These are phyloP conservation scores for Clavaria fumosa DNA, from an alignment of 768 basidiomycete genomes.

Conservation along the genomic window DNA sequence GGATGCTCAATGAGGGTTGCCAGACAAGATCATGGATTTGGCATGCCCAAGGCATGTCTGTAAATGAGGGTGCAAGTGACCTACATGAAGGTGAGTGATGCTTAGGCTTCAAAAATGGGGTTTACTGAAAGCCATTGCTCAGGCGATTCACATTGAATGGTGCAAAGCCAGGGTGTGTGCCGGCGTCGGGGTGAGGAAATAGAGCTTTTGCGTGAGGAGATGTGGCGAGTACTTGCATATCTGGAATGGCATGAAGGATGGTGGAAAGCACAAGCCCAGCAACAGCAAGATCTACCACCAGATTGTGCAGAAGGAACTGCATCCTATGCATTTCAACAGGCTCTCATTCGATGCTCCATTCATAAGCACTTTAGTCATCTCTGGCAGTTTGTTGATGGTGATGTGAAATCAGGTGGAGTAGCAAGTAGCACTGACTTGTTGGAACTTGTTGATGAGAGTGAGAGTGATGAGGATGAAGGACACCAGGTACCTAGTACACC, in stretches of 20 bases:
- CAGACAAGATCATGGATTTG: slow-evolving; percentile 15
- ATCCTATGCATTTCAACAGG: slow-evolving; percentile 13
- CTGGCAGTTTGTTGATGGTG: background rate
- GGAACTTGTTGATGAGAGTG: background rate
- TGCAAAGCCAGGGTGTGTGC: slow-evolving; percentile 17
- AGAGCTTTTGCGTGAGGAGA: slow-evolving; percentile 20
- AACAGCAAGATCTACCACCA: background rate
- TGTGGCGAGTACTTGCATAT: slow-evolving; percentile 14
- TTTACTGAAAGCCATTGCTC: slow-evolving; percentile 7
- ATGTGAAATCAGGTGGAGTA: background rate
- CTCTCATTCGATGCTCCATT: slow-evolving; percentile 1
- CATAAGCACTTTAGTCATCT: background rate
- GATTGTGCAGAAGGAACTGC: slow-evolving; percentile 7
- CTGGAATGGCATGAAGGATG: slow-evolving; percentile 10
- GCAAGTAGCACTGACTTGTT: background rate
- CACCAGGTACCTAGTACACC: no score
- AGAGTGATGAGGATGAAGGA: background rate
- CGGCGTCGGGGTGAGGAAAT: slow-evolving; percentile 22
- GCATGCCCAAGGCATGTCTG: slow-evolving; percentile 7
- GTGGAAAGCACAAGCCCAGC: slow-evolving; percentile 9
- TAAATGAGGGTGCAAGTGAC: slow-evolving; percentile 3
- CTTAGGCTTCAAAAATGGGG: background rate
- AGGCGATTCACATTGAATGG: slow-evolving; percentile 20
- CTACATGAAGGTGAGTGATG: slow-evolving; percentile 6
- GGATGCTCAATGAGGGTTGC: slow-evolving; percentile 9